Evolutionary conservation across 169 alveolate species (phyloP).

Genomic region (Plasmodium ovale): DNA sequence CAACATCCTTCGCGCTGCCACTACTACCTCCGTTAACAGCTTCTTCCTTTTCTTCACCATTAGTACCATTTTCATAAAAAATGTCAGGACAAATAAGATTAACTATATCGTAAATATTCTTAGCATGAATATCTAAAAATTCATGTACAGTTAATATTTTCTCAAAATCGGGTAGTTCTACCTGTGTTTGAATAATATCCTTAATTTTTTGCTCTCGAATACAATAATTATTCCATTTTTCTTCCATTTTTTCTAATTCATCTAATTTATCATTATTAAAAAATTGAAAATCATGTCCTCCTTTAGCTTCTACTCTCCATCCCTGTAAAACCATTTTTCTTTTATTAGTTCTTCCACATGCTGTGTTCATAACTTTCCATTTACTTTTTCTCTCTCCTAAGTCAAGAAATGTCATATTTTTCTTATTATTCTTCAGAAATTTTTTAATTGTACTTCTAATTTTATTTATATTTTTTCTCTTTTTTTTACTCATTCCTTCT

Average conservation of each 20-base stretch:
- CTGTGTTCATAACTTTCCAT: constrained; percentile 84
- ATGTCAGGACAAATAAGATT: constrained; percentile 78
- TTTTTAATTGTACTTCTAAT: constrained; percentile 69
- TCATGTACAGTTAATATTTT: constrained; percentile 78
- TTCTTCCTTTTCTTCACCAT: background rate
- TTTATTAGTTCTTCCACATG: constrained; percentile 70
- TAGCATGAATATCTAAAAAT: constrained; percentile 74
- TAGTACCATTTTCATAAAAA: constrained; percentile 8
- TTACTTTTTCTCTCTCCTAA: constrained; percentile 90
- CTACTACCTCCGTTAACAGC: background rate
- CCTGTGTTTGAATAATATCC: constrained; percentile 75
- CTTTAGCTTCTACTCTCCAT: constrained; percentile 93
- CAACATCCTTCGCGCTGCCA: background rate
- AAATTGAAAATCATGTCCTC: constrained; percentile 95
- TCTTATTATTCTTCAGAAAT: constrained; percentile 45
- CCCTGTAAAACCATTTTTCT: constrained; percentile 85
- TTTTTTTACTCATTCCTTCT: constrained; percentile 10
- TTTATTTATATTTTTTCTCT: constrained; percentile 30
- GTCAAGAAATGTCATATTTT: constrained; percentile 80
- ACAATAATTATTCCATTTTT: constrained; percentile 45
- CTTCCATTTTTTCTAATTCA: constrained; percentile 65
- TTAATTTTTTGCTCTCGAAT: constrained; percentile 54
- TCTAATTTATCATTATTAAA: constrained; percentile 83
- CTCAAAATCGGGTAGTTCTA: constrained; percentile 75
- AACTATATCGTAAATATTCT: constrained; percentile 84